Evolutionary conservation across 352 stramenopile species (phyloP), one percentile per base, ranked within the genome.

Genomic region (Globisporangium takayamanum): DNA sequence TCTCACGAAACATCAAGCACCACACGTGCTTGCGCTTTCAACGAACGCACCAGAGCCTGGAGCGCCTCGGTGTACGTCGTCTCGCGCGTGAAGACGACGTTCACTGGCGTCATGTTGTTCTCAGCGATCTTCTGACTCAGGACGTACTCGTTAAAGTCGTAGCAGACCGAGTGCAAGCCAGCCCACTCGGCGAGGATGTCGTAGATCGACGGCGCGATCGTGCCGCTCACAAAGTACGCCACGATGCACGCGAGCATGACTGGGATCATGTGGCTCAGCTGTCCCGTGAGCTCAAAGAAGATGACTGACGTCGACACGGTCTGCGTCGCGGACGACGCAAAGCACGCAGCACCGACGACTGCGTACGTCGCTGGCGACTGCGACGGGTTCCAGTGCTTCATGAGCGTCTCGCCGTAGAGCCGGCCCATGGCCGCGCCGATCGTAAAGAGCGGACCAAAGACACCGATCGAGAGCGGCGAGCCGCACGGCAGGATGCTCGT

Each of bases 291-390:
- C 58, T 94, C 84, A 49, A 94, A 94, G 69, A 98, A 91, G 25
- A 94, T 92, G 14, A 94, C 80, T 0, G 81, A 78, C 1, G 84
- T 94, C 0, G 84, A 97, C 7, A 98, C 84, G 0, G 92, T 94
- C 52, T 92, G 70, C 5, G 93, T 98, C 11, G 92, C 91, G 5
- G 89, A 96, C 0, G 88, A 88, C 1, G 89, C 71, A 57, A 98
- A 96, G 53, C 87, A 92, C 8, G 91, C 92, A 3, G 93, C 93
- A 2, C 92, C 93, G 11, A 98, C 89, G 22, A 98, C 79, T 0
- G 91, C 88, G 49, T 97, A 98, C 7, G 84, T 89, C 0, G 81
- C 81, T 16, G 82, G 78, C 0, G 80, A 89, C 56, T 92, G 80
- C 12, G 76, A 78, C n/a, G 80, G 75, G 50, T 78, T 88, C 74